phyloP scores from a whole-genome alignment of 306 rosid genomes.

The Acacia melanoxylon region DNA sequence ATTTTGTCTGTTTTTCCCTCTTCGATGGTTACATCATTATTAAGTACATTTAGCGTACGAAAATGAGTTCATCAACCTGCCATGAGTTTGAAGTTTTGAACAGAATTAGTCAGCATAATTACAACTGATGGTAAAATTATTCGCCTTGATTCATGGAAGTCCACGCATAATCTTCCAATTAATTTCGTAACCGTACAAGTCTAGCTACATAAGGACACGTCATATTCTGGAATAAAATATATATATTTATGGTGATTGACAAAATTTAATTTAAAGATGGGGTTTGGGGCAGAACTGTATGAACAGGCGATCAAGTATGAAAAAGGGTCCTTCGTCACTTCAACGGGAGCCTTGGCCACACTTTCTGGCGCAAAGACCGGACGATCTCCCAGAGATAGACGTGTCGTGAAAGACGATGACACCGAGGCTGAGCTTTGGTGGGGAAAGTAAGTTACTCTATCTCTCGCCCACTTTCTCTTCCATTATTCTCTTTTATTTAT shows the following conservation, averaged over 20 bases:
- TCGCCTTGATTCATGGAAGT: background rate
- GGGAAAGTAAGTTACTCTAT: slow-evolving; percentile 70
- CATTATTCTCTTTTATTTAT: background rate
- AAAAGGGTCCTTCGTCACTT: slow-evolving; percentile 81
- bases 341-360: slow-evolving; percentile 84
- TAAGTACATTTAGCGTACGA: slow-evolving; percentile 1
- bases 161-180: background rate
- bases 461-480: background rate
- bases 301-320: slow-evolving; percentile 90
- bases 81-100: background rate
- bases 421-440: slow-evolving; percentile 89
- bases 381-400: slow-evolving; percentile 87
- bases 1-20: background rate
- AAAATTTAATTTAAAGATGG: background rate
- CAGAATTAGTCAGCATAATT: background rate
- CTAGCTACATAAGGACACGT: background rate
- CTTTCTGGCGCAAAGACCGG: slow-evolving; percentile 97
- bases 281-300: slow-evolving; percentile 41
- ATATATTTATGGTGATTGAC: no score
- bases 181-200: background rate
- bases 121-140: background rate
- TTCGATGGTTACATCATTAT: background rate
- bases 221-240: background rate
- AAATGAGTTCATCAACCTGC: background rate
- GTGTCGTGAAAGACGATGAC: slow-evolving; percentile 70